Conservation (phyloP, 1,139 yeast genomes). For the Yamadazyma sp. region DNA sequence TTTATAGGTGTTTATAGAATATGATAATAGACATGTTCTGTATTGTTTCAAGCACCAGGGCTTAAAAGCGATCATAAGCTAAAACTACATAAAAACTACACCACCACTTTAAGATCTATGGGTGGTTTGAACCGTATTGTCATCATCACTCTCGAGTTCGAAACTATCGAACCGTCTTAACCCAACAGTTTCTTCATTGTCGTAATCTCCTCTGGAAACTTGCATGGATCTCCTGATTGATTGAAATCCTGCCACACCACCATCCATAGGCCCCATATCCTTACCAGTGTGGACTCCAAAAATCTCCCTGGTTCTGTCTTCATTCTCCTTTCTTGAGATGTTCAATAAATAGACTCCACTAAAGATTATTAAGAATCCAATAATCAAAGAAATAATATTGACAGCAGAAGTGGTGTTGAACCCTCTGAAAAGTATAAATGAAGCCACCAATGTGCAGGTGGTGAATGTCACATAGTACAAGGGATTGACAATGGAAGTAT, state of each 20-base stretch:
- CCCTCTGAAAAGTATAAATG: conserved; percentile 82
- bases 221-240: conserved; percentile 67
- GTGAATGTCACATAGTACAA: conserved; percentile 90
- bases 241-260: conserved; percentile 75
- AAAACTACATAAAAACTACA: background rate
- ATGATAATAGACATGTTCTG: conserved; percentile 3
- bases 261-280: conserved; percentile 72
- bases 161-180: conserved; percentile 64
- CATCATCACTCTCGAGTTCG: conserved; percentile 51
- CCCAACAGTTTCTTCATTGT: conserved; percentile 54
- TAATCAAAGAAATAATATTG: conserved; percentile 78
- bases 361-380: conserved; percentile 85
- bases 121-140: conserved; percentile 14
- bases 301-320: conserved; percentile 56
- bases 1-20: conserved; percentile 3
- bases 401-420: conserved; percentile 83
- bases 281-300: conserved; percentile 58
- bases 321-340: conserved; percentile 68
- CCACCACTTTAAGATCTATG: conserved; percentile 9
- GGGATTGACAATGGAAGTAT: conserved; percentile 90
- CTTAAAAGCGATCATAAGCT: background rate
- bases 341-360: conserved; percentile 84
- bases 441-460: conserved; percentile 82
- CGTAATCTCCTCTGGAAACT: conserved; percentile 51
- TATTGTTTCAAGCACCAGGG: background rate